Evolutionary conservation across 352 stramenopile species (phyloP).

Genomic region (Halophytophthora polymorphica): DNA sequence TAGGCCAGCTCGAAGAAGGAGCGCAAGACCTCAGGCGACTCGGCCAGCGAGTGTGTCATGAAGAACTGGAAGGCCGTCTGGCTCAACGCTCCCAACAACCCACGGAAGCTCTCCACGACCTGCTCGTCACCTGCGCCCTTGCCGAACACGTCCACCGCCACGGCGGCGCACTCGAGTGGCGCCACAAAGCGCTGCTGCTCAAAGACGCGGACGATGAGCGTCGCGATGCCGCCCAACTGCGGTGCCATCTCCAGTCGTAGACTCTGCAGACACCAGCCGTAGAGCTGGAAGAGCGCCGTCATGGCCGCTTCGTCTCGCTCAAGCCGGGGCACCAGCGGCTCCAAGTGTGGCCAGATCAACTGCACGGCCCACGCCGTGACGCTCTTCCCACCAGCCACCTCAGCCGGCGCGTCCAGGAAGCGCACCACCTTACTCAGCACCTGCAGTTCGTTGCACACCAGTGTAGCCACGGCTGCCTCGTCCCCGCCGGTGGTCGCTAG

Average conservation of each 20-base stretch:
- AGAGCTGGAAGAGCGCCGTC: slow-evolving; percentile 62
- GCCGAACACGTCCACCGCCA: slow-evolving; percentile 69
- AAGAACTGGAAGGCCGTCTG: slow-evolving; percentile 67
- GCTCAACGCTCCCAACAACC: slow-evolving; percentile 55
- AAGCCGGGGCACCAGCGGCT: slow-evolving; percentile 37
- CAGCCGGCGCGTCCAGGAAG: slow-evolving; percentile 57
- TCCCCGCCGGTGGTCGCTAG: slow-evolving; percentile 17
- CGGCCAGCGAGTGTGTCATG: slow-evolving; percentile 49
- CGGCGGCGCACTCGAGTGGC: slow-evolving; percentile 60
- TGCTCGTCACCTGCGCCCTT: slow-evolving; percentile 32
- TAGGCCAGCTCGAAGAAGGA: slow-evolving; percentile 71
- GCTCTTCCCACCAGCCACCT: slow-evolving; percentile 42
- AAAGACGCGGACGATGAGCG: slow-evolving; percentile 60
- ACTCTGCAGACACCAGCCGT: slow-evolving; percentile 72
- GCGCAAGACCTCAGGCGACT: slow-evolving; percentile 56
- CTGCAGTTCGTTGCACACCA: slow-evolving; percentile 59
- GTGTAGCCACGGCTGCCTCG: slow-evolving; percentile 12
- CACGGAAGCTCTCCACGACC: slow-evolving; percentile 51
- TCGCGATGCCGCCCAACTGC: slow-evolving; percentile 47
- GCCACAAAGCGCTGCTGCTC: slow-evolving; percentile 48
- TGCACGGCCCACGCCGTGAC: slow-evolving; percentile 49
- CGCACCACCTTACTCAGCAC: slow-evolving; percentile 63
- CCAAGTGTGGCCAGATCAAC: slow-evolving; percentile 57
- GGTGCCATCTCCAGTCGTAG: slow-evolving; percentile 51
- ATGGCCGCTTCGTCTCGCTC: slow-evolving; percentile 42